Conservation (phyloP, 2,329 filamentous ascomycete genomes). For the Clonostachys rosea region DNA sequence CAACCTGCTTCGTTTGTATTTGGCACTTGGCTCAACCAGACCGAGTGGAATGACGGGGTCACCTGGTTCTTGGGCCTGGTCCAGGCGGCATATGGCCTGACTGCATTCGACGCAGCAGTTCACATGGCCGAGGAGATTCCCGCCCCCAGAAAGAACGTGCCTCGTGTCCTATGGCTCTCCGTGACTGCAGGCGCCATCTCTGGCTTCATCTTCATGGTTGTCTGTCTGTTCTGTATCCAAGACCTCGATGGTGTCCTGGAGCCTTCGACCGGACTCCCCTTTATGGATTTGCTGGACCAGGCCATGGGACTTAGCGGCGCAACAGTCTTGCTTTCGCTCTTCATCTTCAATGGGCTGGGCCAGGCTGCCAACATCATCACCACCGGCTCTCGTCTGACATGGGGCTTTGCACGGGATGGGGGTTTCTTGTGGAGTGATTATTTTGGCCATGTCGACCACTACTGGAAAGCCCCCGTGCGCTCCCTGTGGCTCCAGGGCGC, state of each 20-base stretch:
- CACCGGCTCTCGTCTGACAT: conserved; percentile 34
- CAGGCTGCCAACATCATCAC: conserved; percentile 37
- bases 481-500: conserved; percentile 38
- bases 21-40: conserved; percentile 22
- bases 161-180: conserved; percentile 36
- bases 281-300: conserved; percentile 31
- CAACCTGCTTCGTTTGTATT: conserved; percentile 39
- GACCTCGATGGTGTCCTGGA: conserved; percentile 25
- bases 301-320: conserved; percentile 13
- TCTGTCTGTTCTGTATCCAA: conserved; percentile 36
- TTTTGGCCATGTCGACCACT: conserved; percentile 21
- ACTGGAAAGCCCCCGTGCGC: conserved; percentile 39
- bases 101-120: conserved; percentile 44
- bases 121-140: conserved; percentile 45
- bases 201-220: conserved; percentile 35
- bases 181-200: conserved; percentile 30
- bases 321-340: conserved; percentile 32
- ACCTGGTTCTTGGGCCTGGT: conserved; percentile 44
- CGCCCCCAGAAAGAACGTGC: conserved; percentile 33
- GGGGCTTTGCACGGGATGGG: conserved; percentile 37
- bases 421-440: conserved; percentile 28
- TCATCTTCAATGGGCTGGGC: conserved; percentile 42
- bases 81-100: conserved; percentile 43
- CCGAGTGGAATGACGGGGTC: conserved; percentile 37
- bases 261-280: conserved; percentile 24